Conservation (phyloP, 306 rosid species). For the Fragaria nilgerrensis region DNA sequence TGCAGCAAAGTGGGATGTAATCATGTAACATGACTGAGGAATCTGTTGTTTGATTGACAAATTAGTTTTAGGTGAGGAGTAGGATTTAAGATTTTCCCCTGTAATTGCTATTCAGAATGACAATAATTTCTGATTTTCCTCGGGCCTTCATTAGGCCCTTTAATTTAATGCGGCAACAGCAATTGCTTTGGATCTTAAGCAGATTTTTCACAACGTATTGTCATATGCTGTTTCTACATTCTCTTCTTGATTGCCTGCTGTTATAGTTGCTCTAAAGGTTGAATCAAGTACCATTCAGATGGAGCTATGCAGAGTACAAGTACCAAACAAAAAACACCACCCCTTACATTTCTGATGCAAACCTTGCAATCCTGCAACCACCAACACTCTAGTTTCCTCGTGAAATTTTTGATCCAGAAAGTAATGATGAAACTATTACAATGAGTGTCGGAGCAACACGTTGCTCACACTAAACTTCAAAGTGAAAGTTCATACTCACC, state of each 20-base stretch:
- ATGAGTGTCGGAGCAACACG: too few relatives aligned
- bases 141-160: conserved; percentile 55
- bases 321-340: background rate
- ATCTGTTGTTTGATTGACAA: conserved; percentile 60
- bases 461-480: too few relatives aligned
- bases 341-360: background rate
- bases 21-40: conserved; percentile 40
- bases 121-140: conserved; percentile 55
- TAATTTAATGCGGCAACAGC: conserved; percentile 61
- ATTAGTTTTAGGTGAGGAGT: conserved; percentile 55
- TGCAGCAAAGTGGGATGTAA: conserved; percentile 14
- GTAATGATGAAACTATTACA: too few relatives aligned
- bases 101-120: conserved; percentile 65
- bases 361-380: too few relatives aligned
- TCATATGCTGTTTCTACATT: background rate
- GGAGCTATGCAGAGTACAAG: background rate
- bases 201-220: conserved; percentile 35
- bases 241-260: background rate
- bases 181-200: conserved; percentile 64
- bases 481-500: too few relatives aligned
- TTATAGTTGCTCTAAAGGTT: background rate
- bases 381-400: too few relatives aligned
- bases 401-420: too few relatives aligned
- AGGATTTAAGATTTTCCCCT: conserved; percentile 59
- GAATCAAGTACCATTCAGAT: background rate